A percentile compares a stretch with the other conserved stretches of the same genome.
These are phyloP conservation scores for Herpetospermum pedunculosum DNA, from an alignment of 306 rosid species.

Conservation along the genomic window DNA sequence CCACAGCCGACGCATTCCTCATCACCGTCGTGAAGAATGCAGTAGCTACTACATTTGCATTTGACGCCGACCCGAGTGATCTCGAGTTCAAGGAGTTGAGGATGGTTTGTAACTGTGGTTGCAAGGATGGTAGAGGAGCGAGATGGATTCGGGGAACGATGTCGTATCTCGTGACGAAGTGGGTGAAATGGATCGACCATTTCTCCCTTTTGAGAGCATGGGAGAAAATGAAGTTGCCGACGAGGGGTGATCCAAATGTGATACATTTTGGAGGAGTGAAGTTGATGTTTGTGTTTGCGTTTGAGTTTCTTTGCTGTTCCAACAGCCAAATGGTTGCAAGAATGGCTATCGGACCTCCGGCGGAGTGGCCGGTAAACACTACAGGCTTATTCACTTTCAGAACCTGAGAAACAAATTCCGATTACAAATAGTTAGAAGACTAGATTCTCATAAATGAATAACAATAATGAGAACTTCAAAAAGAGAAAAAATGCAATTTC, in stretches of 20 bases:
- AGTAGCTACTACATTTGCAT: neutral
- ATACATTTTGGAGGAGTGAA: conserved; percentile 24
- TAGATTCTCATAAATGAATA: neutral
- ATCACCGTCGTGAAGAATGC: conserved; percentile 34
- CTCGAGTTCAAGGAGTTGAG: conserved; percentile 22
- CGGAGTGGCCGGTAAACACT: conserved; percentile 64
- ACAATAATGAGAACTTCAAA: too few species aligned
- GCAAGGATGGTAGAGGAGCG: conserved; percentile 40
- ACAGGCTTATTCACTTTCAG: conserved; percentile 19
- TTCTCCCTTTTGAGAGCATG: conserved; percentile 73
- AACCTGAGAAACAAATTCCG: conserved; percentile 30
- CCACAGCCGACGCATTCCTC: conserved; percentile 32
- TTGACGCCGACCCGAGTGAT: neutral
- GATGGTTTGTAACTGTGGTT: conserved; percentile 5
- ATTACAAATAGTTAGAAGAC: neutral
- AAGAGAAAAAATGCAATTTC: too few species aligned
- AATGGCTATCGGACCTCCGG: conserved; percentile 53
- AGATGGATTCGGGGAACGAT: conserved; percentile 55
- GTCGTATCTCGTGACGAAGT: conserved; percentile 53
- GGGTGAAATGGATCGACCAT: conserved; percentile 48
- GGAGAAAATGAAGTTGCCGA: conserved; percentile 55
- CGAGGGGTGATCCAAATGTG: conserved; percentile 73
- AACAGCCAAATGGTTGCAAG: conserved; percentile 55
- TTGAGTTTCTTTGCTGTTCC: conserved; percentile 16
- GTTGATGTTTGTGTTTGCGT: neutral